phyloP scores from a whole-genome alignment of 2,329 filamentous ascomycete species.

The Xylariaceae sp. region DNA sequence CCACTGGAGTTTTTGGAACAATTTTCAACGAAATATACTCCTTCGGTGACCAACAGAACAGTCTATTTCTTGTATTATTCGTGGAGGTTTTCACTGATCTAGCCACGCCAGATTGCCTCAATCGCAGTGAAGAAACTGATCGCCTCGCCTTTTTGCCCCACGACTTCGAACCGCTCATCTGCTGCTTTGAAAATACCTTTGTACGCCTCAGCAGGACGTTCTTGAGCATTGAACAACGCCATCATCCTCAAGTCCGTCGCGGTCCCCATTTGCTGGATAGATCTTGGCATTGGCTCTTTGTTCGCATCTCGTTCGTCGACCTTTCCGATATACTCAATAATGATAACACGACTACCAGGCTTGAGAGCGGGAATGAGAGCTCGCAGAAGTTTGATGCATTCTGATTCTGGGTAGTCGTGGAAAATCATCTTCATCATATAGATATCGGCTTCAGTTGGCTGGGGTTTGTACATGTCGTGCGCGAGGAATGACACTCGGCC shows the following conservation, averaged over 20 bases:
- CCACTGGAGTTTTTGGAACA: no score
- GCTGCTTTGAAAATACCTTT: slow-evolving; percentile 41
- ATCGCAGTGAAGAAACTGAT: slow-evolving; percentile 35
- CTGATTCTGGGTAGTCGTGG: slow-evolving; percentile 51
- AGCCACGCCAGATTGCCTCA: slow-evolving; percentile 35
- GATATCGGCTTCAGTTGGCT: slow-evolving; percentile 40
- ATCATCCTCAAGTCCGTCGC: slow-evolving; percentile 48
- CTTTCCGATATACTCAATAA: slow-evolving; percentile 37
- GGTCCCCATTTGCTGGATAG: slow-evolving; percentile 36
- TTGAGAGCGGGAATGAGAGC: slow-evolving; percentile 42
- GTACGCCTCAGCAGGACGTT: slow-evolving; percentile 45
- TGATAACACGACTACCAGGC: slow-evolving; percentile 37
- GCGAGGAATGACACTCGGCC: slow-evolving; percentile 33
- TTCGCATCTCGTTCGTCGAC: slow-evolving; percentile 26
- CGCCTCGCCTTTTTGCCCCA: slow-evolving; percentile 33
- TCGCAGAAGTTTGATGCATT: slow-evolving; percentile 37
- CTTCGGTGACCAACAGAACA: no score
- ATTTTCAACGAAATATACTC: no score
- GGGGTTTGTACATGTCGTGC: slow-evolving; percentile 38
- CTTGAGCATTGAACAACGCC: slow-evolving; percentile 45
- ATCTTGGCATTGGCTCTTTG: slow-evolving; percentile 29
- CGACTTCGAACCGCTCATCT: slow-evolving; percentile 43
- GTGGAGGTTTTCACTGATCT: background rate
- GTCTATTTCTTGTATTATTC: no score
- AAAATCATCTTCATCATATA: slow-evolving; percentile 53